Evolutionary conservation across 129 eudicot genomes (phyloP).

Genomic region (Flaveria bidentis): DNA sequence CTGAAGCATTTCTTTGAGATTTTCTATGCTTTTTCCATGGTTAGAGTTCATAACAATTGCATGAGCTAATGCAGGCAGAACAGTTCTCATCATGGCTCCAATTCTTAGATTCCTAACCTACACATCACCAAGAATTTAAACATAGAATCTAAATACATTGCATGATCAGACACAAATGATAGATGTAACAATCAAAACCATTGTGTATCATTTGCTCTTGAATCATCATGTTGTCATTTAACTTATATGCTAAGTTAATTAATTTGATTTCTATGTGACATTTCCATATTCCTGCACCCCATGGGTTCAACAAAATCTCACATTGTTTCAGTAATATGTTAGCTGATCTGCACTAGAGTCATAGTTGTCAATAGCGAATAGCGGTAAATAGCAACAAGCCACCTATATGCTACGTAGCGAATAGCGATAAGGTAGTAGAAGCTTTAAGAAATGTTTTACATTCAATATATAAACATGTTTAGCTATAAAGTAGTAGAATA

Average conservation of each 20-base stretch:
- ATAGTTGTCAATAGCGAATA: too few relatives aligned
- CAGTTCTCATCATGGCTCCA: constrained; percentile 98
- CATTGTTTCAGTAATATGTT: neutral
- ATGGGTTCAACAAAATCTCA: neutral
- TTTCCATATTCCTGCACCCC: neutral
- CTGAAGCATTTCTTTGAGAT: constrained; percentile 66
- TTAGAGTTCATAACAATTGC: constrained; percentile 64
- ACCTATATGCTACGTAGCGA: too few relatives aligned
- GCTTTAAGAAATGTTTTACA: too few relatives aligned
- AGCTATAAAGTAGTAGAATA: too few relatives aligned
- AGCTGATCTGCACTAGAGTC: neutral
- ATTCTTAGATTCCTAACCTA: constrained; percentile 95
- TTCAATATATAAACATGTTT: too few relatives aligned
- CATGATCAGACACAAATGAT: constrained; percentile 22
- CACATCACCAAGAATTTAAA: constrained; percentile 18
- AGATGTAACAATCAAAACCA: constrained; percentile 8
- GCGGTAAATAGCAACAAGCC: too few relatives aligned
- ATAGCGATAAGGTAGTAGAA: too few relatives aligned
- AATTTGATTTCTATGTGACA: neutral
- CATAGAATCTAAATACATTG: constrained; percentile 4
- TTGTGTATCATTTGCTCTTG: neutral
- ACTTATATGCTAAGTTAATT: neutral
- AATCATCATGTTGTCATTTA: neutral
- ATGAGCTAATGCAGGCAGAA: constrained; percentile 95
- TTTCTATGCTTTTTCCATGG: constrained; percentile 42